Percentiles rank a stretch among this genome's conserved stretches.
These are phyloP conservation scores for Monosporozyma aquatica DNA, from an alignment of 805 yeast species.

Conservation along the genomic window DNA sequence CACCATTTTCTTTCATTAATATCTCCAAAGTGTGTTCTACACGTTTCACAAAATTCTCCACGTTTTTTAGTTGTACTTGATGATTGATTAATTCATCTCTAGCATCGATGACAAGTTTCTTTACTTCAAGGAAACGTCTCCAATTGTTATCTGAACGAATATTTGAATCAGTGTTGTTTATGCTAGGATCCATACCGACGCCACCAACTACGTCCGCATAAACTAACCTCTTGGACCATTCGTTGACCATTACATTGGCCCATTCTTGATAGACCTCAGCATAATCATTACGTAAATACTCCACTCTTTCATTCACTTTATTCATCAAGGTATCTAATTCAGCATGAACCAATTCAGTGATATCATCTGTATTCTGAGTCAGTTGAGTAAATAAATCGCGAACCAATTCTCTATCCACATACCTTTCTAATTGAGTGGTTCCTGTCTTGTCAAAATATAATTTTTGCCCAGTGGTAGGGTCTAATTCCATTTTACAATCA, in stretches of 20 bases:
- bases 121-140: conserved; percentile 51
- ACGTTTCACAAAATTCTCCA: conserved; percentile 28
- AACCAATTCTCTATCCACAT: conserved; percentile 39
- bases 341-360: conserved; percentile 29
- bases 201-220: conserved; percentile 28
- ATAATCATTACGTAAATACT: conserved; percentile 35
- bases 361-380: conserved; percentile 3
- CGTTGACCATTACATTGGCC: conserved; percentile 56
- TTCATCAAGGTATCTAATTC: conserved; percentile 27
- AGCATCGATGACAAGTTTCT: conserved; percentile 43
- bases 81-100: conserved; percentile 43
- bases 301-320: conserved; percentile 30
- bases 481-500: conserved; percentile 29
- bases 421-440: conserved; percentile 29
- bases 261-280: conserved; percentile 67
- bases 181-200: conserved; percentile 18
- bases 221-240: conserved; percentile 54
- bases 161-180: conserved; percentile 23
- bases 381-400: conserved; percentile 36
- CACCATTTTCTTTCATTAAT: conserved; percentile 51
- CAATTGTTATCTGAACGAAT: conserved; percentile 41
- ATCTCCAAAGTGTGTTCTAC: conserved; percentile 36
- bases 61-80: not conserved
- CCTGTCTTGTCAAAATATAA: conserved; percentile 31
- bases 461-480: conserved; percentile 28